These are phyloP conservation scores for Suaeda aralocaspica DNA, from an alignment of 148 eudicot genomes.

Conservation along the genomic window DNA sequence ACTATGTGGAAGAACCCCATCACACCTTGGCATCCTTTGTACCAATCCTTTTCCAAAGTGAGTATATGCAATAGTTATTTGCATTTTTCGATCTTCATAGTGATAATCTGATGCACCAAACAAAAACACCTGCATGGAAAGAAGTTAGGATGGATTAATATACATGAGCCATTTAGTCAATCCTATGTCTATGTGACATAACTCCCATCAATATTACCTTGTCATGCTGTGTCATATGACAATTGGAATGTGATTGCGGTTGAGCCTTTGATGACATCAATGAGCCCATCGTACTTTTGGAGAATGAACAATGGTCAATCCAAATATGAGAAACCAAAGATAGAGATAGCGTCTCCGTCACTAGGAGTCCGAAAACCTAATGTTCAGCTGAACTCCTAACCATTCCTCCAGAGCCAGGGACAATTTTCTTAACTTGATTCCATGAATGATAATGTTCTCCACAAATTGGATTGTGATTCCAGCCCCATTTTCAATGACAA, in stretches of 20 bases:
- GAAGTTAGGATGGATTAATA: too few relatives aligned
- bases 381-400: constrained; percentile 49
- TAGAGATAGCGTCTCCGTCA: constrained; percentile 59
- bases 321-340: constrained; percentile 55
- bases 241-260: constrained; percentile 73
- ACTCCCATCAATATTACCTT: too few relatives aligned
- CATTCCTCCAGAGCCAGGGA: constrained; percentile 41
- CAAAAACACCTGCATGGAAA: constrained; percentile 40
- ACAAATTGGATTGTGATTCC: constrained; percentile 53
- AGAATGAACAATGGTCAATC: constrained; percentile 58
- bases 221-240: constrained; percentile 53
- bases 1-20: constrained; percentile 68
- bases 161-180: not conserved
- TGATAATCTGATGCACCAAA: constrained; percentile 51
- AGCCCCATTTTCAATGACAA: constrained; percentile 50
- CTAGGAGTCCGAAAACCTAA: constrained; percentile 45
- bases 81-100: constrained; percentile 51
- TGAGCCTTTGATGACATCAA: constrained; percentile 55
- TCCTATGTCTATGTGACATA: too few relatives aligned
- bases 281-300: constrained; percentile 46
- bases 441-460: constrained; percentile 57
- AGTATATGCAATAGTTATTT: constrained; percentile 66
- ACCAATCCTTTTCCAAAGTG: constrained; percentile 63
- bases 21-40: constrained; percentile 78
- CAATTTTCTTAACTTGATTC: constrained; percentile 52